Evolutionary conservation across 192 early-diverging fungal genomes (phyloP).

Genomic region (Entomortierella lignicola): DNA sequence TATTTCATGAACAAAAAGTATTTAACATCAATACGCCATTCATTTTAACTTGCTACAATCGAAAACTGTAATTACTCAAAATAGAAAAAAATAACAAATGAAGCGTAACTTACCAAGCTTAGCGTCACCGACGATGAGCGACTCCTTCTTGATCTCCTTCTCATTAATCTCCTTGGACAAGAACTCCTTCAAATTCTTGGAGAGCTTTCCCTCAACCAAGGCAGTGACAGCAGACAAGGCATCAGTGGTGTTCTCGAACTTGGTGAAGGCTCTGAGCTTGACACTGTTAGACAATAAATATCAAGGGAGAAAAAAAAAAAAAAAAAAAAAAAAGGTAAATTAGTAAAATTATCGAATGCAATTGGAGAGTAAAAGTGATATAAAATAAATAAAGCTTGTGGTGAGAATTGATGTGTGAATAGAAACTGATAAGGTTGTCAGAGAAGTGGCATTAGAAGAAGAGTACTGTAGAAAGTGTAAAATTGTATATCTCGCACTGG

Average conservation of each 20-base stretch:
- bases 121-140: constrained; percentile 89
- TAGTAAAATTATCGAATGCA: too few species aligned
- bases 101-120: constrained; percentile 82
- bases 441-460: too few species aligned
- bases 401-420: background rate
- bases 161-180: constrained; percentile 85
- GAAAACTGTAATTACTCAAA: too few species aligned
- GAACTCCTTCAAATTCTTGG: constrained; percentile 95
- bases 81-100: background rate
- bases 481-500: too few species aligned
- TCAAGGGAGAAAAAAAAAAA: constrained; percentile 1
- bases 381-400: background rate
- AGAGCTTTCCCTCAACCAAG: constrained; percentile 95
- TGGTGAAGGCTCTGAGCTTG: constrained; percentile 95
- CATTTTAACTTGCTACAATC: too few species aligned
- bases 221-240: constrained; percentile 96
- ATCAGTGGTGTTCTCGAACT: constrained; percentile 99
- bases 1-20: background rate
- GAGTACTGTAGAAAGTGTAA: too few species aligned
- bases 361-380: too few species aligned
- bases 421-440: too few species aligned
- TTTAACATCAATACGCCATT: background rate
- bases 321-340: background rate
- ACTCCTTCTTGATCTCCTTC: constrained; percentile 93
- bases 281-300: too few species aligned